A percentile compares a stretch with the other conserved stretches of the same genome.
Evolutionary conservation across 129 eudicot species (phyloP).

Genomic region (Oenanthe sinensis): DNA sequence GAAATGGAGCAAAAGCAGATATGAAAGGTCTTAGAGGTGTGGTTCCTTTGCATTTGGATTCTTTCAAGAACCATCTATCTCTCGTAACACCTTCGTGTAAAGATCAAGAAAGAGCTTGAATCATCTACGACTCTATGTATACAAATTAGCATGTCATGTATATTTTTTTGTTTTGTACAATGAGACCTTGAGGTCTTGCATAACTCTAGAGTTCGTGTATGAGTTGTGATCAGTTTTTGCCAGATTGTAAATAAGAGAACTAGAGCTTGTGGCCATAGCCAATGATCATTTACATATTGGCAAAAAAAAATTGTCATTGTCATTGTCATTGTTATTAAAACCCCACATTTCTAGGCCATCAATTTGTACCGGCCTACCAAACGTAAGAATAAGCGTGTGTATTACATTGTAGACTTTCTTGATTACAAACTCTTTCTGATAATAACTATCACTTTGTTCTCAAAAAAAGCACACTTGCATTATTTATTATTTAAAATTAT

Average conservation of each 20-base stretch:
- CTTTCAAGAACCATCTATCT: conserved; percentile 30
- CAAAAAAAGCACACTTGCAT: too few relatives aligned
- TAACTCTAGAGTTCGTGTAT: not conserved
- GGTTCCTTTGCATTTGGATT: conserved; percentile 30
- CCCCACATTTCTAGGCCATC: too few relatives aligned
- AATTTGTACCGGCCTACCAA: too few relatives aligned
- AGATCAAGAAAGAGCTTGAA: conserved; percentile 26
- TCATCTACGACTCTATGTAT: not conserved
- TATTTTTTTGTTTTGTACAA: not conserved
- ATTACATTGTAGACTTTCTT: too few relatives aligned
- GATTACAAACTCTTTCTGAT: too few relatives aligned
- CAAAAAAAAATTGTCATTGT: too few relatives aligned
- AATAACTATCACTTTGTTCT: too few relatives aligned
- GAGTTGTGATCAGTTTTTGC: not conserved
- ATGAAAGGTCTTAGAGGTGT: conserved; percentile 34
- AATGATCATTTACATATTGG: too few relatives aligned
- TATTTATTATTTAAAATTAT: too few relatives aligned
- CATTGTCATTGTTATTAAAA: too few relatives aligned
- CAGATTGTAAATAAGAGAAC: conserved; percentile 1
- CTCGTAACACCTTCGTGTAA: conserved; percentile 26
- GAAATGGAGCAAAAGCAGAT: conserved; percentile 56
- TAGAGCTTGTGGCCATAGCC: not conserved
- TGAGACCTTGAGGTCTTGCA: not conserved
- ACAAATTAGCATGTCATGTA: not conserved
- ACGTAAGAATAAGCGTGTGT: too few relatives aligned